These are phyloP conservation scores for Leptographium procerum DNA, from an alignment of 2,329 filamentous ascomycete species.

Conservation along the genomic window DNA sequence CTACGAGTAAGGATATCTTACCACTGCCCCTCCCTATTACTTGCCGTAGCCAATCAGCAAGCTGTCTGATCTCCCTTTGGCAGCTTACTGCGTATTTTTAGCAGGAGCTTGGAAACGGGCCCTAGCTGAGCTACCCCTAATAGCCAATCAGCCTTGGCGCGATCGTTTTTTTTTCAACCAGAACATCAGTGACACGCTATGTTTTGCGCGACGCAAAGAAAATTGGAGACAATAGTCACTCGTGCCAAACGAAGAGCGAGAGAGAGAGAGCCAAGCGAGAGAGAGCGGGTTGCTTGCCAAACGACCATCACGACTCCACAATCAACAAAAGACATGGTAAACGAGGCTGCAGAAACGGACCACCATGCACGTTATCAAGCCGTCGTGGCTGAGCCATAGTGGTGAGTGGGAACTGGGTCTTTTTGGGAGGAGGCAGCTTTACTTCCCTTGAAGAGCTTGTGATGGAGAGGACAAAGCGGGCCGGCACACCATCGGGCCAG, in stretches of 20 bases:
- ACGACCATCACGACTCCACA: not conserved
- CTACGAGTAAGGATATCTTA: no score
- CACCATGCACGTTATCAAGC: conserved; percentile 80
- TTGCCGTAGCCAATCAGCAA: conserved; percentile 7
- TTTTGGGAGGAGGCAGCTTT: not conserved
- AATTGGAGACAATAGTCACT: not conserved
- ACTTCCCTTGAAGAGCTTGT: not conserved
- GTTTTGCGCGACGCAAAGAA: not conserved
- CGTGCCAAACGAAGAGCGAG: not conserved
- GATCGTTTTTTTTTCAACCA: no score
- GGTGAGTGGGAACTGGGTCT: conserved; percentile 36
- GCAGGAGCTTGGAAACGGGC: not conserved
- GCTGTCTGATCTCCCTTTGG: not conserved
- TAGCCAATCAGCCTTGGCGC: conserved; percentile 1
- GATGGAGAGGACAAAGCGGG: no score
- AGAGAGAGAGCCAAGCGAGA: no score
- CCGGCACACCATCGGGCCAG: no score
- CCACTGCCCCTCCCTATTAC: not conserved
- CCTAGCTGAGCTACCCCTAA: not conserved
- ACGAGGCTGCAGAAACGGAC: conserved; percentile 7
- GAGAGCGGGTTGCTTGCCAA: no score
- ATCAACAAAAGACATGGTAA: conserved; percentile 12
- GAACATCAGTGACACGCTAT: not conserved
- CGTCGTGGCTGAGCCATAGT: conserved; percentile 89
- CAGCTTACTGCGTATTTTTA: no score